These are phyloP conservation scores for Carex myosuroides DNA, from an alignment of 176 grass and related monocot genomes.

Conservation along the genomic window DNA sequence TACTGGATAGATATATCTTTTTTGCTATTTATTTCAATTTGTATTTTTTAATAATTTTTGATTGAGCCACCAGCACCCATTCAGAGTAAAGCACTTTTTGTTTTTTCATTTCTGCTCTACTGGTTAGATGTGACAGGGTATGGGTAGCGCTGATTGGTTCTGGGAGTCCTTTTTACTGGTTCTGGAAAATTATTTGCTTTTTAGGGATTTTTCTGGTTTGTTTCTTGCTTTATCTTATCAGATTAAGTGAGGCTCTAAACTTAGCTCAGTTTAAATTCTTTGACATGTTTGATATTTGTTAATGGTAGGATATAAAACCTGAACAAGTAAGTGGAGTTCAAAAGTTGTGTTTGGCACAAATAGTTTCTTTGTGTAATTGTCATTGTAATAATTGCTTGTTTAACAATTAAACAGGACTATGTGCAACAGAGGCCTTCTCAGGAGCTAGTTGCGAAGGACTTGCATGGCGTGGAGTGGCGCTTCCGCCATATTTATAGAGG, in stretches of 20 bases:
- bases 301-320: background rate
- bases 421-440: conserved; percentile 94
- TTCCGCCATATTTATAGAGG: conserved; percentile 99
- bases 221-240: background rate
- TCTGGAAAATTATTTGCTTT: background rate
- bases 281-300: background rate
- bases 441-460: conserved; percentile 90
- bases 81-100: background rate
- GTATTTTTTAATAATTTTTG: background rate
- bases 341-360: background rate
- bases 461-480: conserved; percentile 77
- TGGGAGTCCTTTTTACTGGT: background rate
- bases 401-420: conserved; percentile 56
- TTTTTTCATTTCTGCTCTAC: background rate
- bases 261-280: background rate
- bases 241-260: background rate
- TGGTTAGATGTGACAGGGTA: background rate
- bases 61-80: background rate
- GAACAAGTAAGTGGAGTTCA: background rate
- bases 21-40: background rate
- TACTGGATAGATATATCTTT: background rate
- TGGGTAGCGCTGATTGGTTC: background rate
- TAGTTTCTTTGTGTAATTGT: background rate
- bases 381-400: background rate
- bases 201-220: background rate